These are phyloP conservation scores for Jatropha multifida DNA, from an alignment of 441 rosid species.

Conservation along the genomic window DNA sequence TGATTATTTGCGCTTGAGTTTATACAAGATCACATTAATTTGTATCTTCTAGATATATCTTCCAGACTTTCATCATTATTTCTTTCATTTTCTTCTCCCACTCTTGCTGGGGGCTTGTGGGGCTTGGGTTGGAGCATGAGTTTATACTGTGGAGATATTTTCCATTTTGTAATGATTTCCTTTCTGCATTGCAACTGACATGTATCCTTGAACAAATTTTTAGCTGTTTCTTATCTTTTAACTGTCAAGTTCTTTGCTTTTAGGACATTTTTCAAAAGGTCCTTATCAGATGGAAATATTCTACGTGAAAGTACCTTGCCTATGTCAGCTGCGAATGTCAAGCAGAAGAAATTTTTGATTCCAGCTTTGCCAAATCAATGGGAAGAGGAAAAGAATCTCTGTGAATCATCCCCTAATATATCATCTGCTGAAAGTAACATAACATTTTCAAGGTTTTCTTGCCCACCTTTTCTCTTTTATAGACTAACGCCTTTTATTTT, in stretches of 20 bases:
- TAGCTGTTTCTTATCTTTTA: constrained; percentile 7
- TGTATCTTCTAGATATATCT: constrained; percentile 13
- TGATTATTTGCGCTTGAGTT: constrained; percentile 6
- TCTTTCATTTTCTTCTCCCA: not conserved
- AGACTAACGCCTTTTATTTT: not conserved
- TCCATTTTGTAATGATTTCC: not conserved
- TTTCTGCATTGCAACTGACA: not conserved
- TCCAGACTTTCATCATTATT: not conserved
- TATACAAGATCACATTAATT: constrained; percentile 5
- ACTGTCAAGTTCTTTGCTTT: constrained; percentile 29
- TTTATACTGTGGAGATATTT: not conserved
- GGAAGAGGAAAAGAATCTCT: constrained; percentile 44
- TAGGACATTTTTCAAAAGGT: constrained; percentile 78
- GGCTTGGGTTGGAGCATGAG: not conserved
- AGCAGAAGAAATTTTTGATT: constrained; percentile 47
- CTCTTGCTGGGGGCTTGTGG: not conserved
- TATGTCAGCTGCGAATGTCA: constrained; percentile 45
- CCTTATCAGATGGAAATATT: constrained; percentile 89
- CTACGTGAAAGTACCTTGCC: constrained; percentile 51
- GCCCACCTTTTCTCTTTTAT: constrained; percentile 14
- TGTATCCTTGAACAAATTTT: not conserved
- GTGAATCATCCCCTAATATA: constrained; percentile 82
- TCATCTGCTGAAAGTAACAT: constrained; percentile 65
- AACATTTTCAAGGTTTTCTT: constrained; percentile 64
- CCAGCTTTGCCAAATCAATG: constrained; percentile 46